Conservation (phyloP, 2,329 filamentous ascomycete species). For the Exophiala phaeomuriformis region DNA sequence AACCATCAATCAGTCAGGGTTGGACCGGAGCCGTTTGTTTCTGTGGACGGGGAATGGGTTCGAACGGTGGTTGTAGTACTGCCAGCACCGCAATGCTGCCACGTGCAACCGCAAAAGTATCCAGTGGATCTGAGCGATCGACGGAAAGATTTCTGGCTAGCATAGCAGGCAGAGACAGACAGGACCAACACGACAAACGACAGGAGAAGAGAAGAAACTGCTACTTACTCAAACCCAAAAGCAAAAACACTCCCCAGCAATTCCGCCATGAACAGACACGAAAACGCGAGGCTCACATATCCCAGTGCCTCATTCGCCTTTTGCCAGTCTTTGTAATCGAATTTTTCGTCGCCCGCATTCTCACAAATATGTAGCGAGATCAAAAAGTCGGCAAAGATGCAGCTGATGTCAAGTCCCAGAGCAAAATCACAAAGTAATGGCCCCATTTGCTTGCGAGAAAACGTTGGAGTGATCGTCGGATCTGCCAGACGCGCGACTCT, state of each 20-base stretch:
- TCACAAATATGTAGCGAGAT: slow-evolving; percentile 46
- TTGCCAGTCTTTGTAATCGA: slow-evolving; percentile 29
- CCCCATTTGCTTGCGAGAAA: slow-evolving; percentile 43
- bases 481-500: slow-evolving; percentile 24
- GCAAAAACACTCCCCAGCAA: slow-evolving; percentile 53
- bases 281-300: slow-evolving; percentile 52
- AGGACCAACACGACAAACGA: neutral
- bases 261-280: slow-evolving; percentile 58
- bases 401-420: slow-evolving; percentile 46
- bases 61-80: too few species aligned
- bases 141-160: too few species aligned
- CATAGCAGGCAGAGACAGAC: too few species aligned
- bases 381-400: slow-evolving; percentile 48
- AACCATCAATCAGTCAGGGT: too few species aligned
- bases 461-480: slow-evolving; percentile 26
- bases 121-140: too few species aligned
- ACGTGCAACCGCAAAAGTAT: too few species aligned
- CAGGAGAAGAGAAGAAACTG: neutral
- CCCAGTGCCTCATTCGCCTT: slow-evolving; percentile 42
- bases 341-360: slow-evolving; percentile 24
- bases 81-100: too few species aligned
- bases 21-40: too few species aligned
- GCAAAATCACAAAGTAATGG: slow-evolving; percentile 44
- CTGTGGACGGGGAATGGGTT: too few species aligned
- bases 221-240: slow-evolving; percentile 52